These are phyloP conservation scores for Chalara sp. DNA, from an alignment of 2,329 filamentous ascomycete genomes.

Conservation along the genomic window DNA sequence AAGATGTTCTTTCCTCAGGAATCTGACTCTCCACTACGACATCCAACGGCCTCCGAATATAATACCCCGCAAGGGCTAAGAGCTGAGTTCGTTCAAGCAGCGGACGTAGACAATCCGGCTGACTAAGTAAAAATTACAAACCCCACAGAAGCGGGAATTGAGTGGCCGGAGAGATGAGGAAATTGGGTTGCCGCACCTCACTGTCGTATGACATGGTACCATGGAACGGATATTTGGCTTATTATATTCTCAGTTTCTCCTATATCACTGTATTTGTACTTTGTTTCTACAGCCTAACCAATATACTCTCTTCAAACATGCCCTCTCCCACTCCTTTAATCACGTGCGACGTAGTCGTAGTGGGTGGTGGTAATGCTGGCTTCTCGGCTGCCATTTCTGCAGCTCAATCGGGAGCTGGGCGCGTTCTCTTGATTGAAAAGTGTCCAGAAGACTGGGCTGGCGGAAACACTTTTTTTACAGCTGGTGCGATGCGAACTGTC, in stretches of 20 bases:
- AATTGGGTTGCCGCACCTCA: too few species aligned
- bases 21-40: background rate
- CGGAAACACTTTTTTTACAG: constrained; percentile 17
- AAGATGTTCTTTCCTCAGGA: too few species aligned
- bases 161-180: too few species aligned
- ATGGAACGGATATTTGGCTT: too few species aligned
- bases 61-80: background rate
- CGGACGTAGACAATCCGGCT: too few species aligned
- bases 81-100: background rate
- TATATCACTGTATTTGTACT: too few species aligned
- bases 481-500: constrained; percentile 37
- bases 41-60: background rate
- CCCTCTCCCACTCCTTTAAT: background rate
- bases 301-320: background rate
- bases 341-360: constrained; percentile 41
- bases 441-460: constrained; percentile 16
- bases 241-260: too few species aligned
- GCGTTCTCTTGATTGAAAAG: constrained; percentile 16
- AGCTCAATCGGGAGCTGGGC: constrained; percentile 7
- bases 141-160: too few species aligned
- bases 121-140: too few species aligned
- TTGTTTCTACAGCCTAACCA: too few species aligned
- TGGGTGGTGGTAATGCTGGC: constrained; percentile 59
- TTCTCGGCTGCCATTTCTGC: constrained; percentile 31
- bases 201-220: too few species aligned